phyloP scores from a whole-genome alignment of 805 yeast genomes.

The Lipomyces kockii region DNA sequence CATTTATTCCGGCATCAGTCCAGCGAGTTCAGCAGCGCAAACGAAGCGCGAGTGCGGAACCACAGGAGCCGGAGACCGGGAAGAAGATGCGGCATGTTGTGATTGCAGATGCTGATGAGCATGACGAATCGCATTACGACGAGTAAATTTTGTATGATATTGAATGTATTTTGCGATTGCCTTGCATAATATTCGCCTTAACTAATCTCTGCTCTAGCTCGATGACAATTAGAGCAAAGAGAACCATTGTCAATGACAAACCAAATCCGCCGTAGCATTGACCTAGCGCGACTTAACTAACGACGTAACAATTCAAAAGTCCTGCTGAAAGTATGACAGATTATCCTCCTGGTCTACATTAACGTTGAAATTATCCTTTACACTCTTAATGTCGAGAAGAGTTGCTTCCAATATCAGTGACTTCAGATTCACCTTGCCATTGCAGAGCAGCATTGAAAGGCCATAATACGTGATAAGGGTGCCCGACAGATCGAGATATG shows the following conservation, averaged over 20 bases:
- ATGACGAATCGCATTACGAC: background rate
- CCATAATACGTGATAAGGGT: background rate
- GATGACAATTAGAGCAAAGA: background rate
- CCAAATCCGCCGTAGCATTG: background rate
- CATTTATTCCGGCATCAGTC: conserved; percentile 37
- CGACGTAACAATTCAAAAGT: background rate
- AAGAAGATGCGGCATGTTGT: conserved; percentile 12
- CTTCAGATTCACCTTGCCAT: background rate
- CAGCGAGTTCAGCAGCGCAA: conserved; percentile 18
- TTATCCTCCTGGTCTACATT: background rate
- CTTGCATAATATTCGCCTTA: background rate
- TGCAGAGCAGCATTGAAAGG: background rate
- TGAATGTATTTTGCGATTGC: background rate
- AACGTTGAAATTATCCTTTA: background rate
- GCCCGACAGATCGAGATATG: background rate
- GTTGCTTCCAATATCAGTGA: background rate
- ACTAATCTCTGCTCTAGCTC: too few relatives aligned
- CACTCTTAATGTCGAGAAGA: background rate
- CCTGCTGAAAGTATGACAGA: conserved; percentile 1
- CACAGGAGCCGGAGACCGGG: background rate
- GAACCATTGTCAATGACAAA: background rate
- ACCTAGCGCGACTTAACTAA: too few relatives aligned
- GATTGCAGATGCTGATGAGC: conserved; percentile 14
- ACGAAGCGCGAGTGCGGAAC: conserved; percentile 6
- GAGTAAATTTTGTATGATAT: background rate